These are phyloP conservation scores for Pythium pyrilobum DNA, from an alignment of 352 stramenopile genomes.

Conservation along the genomic window DNA sequence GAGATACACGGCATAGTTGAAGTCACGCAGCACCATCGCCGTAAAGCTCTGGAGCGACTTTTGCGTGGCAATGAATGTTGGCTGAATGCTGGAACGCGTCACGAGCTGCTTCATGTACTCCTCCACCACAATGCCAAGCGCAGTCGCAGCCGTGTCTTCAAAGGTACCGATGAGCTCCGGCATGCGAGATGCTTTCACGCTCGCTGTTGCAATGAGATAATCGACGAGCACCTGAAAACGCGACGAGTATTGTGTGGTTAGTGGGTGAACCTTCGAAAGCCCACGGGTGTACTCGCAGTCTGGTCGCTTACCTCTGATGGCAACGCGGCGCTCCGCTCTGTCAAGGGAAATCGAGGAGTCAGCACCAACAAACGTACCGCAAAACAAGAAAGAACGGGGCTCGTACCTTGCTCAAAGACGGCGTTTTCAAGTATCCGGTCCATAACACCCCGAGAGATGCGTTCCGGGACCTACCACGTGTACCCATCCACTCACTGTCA, in stretches of 20 bases:
- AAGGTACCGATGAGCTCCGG: constrained; percentile 76
- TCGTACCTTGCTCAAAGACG: constrained; percentile 33
- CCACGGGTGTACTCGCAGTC: too few relatives aligned
- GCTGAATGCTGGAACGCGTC: constrained; percentile 15
- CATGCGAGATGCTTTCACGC: constrained; percentile 51
- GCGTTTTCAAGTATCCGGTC: constrained; percentile 42
- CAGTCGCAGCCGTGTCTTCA: constrained; percentile 68
- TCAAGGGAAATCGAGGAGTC: constrained; percentile 1
- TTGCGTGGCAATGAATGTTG: background rate
- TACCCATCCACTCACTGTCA: background rate
- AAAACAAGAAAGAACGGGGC: background rate
- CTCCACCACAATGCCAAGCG: constrained; percentile 64
- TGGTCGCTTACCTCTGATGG: constrained; percentile 65
- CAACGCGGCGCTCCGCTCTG: constrained; percentile 37
- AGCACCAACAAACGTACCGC: background rate
- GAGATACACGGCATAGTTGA: constrained; percentile 38
- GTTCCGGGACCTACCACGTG: constrained; percentile 9
- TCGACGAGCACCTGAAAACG: constrained; percentile 59
- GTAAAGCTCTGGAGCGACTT: constrained; percentile 33
- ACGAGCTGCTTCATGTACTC: constrained; percentile 71
- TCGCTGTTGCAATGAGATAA: constrained; percentile 60
- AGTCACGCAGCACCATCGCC: constrained; percentile 39
- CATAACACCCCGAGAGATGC: constrained; percentile 14
- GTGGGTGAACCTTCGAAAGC: too few relatives aligned
- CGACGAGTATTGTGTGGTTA: too few relatives aligned